These are phyloP conservation scores for Arbutus unedo DNA, from an alignment of 148 eudicot species.

Conservation along the genomic window DNA sequence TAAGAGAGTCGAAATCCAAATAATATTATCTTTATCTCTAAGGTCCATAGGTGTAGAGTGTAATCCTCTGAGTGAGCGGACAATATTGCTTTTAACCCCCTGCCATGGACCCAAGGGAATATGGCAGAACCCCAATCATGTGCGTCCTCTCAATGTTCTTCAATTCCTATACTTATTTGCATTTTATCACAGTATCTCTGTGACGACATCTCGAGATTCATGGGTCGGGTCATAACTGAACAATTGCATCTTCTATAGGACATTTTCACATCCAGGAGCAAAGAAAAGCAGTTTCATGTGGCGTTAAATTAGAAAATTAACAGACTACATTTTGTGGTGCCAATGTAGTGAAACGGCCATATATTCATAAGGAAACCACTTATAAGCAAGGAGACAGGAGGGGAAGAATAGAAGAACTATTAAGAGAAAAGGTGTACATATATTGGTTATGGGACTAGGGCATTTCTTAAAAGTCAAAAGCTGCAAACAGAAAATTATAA, in stretches of 20 bases:
- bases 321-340: neutral
- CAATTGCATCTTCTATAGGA: neutral
- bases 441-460: neutral
- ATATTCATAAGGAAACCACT: neutral
- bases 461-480: neutral
- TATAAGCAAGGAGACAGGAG: neutral
- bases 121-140: neutral
- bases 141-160: neutral
- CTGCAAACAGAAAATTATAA: neutral
- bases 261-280: neutral
- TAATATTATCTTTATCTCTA: neutral
- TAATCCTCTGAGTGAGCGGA: neutral
- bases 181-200: neutral
- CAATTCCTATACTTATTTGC: neutral
- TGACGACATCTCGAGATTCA: neutral
- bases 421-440: neutral
- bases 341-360: neutral
- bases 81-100: neutral
- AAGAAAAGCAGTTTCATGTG: neutral
- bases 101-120: neutral
- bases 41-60: neutral
- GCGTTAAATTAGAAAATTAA: neutral
- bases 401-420: neutral
- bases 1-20: neutral
- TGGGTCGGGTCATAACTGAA: neutral